Percentiles rank a stretch among this genome's conserved stretches.
These are phyloP conservation scores for Neonectria coccinea DNA, from an alignment of 2,329 filamentous ascomycete species.

Conservation along the genomic window DNA sequence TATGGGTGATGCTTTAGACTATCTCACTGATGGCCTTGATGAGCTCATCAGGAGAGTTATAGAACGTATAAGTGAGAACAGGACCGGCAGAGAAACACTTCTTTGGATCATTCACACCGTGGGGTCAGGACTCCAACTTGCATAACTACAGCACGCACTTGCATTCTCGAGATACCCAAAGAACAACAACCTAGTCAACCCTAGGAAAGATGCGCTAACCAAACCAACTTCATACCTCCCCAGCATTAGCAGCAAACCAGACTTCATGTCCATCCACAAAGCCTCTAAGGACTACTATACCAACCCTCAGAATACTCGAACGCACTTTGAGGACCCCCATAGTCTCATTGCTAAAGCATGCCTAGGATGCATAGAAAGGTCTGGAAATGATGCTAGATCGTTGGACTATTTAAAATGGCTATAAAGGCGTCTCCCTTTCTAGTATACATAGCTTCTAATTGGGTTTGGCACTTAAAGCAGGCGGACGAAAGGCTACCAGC, in stretches of 20 bases:
- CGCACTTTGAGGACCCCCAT: not conserved
- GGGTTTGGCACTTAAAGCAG: conserved; percentile 10
- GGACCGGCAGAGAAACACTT: not conserved
- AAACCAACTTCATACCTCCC: conserved; percentile 11
- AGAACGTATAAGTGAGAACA: conserved; percentile 1
- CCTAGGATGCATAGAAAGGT: conserved; percentile 9
- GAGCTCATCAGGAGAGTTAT: conserved; percentile 1
- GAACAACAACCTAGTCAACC: not conserved
- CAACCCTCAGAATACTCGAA: not conserved
- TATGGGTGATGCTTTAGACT: not conserved
- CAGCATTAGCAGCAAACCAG: not conserved
- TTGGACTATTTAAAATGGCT: not conserved
- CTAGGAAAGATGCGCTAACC: not conserved
- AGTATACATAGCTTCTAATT: conserved; percentile 9
- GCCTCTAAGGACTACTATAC: conserved; percentile 12
- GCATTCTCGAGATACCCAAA: not conserved
- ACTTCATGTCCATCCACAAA: conserved; percentile 10
- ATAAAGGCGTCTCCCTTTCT: conserved; percentile 10
- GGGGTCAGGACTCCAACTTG: not conserved
- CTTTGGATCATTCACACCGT: conserved; percentile 3
- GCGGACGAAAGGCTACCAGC: conserved; percentile 4
- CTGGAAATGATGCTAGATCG: conserved; percentile 1
- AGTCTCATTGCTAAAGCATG: conserved; percentile 11
- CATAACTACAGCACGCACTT: conserved; percentile 6
- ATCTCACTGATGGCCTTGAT: conserved; percentile 4